Evolutionary conservation across 2,329 filamentous ascomycete genomes (phyloP), one percentile per base, ranked within the genome.

Genomic region (Paecilomyces sp.): DNA sequence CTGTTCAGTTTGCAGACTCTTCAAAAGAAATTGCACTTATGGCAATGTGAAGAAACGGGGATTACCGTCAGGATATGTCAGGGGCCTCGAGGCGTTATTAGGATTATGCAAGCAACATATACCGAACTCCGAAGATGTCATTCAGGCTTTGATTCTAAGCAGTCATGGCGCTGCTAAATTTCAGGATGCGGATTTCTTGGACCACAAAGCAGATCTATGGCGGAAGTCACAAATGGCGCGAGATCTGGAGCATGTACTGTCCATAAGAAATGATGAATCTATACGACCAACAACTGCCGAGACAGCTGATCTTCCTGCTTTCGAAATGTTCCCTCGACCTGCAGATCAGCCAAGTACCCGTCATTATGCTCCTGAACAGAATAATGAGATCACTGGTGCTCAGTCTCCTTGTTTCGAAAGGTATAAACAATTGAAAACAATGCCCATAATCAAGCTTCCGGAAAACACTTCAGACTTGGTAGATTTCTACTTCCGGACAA

Each of bases 401-500:
- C 41, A 47, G 18, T 47, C n/a, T n/a, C 13, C 8, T 18, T 15
- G n/a, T n/a, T 61, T 61, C 15, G 59, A 61, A 13, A 57, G 28
- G 22, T 68, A 70, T 1, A 67, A 68, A 31, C 70, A 72, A 56
- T 62, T 76, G 51, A 69, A 70, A n/a, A 67, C 67, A 1, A 70
- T 74, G 65, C 28, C 52, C 15, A 41, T 85, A 81, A 15, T 67
- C 72, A 15, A 81, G 84, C 66, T 83, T 81, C 68, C 86, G 80
- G 77, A 67, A 15, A 74, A 74, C 57, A 68, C 70, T 28, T 73
- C 72, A 70, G 78, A 81, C 2, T 79, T 92, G 3, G 75, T 92
- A 47, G 87, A 91, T 64, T 80, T 88, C 3, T 92, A 91, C 69
- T 89, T 90, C 61, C 84, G 88, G 1, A 90, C 90, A 65, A 90